A percentile compares a stretch with the other conserved stretches of the same genome.
Conservation (phyloP, 169 alveolate species). For the Cystoisospora suis region DNA sequence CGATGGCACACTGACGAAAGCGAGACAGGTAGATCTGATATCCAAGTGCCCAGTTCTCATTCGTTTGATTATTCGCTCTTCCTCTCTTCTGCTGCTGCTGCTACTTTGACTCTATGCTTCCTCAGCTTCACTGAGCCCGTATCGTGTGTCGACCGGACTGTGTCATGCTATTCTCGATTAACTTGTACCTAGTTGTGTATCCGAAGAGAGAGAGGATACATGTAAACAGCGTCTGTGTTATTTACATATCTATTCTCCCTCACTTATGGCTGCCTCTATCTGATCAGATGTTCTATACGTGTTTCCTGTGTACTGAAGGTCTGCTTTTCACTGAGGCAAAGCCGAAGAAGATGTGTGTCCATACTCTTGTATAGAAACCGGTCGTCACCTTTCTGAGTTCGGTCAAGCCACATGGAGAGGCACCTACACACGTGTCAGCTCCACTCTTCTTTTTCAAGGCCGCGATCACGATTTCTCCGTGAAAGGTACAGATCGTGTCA, state of each 20-base stretch:
- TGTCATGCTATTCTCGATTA: not conserved
- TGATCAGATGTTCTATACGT: not conserved
- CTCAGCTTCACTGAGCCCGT: not conserved
- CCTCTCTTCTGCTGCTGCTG: not conserved
- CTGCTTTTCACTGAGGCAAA: not conserved
- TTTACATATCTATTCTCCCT: not conserved
- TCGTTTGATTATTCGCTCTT: not conserved
- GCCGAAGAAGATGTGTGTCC: no score
- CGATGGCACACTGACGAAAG: conserved; percentile 91
- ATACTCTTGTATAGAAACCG: no score
- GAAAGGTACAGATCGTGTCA: no score
- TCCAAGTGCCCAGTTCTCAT: not conserved
- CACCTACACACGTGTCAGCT: no score
- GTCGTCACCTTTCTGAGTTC: no score
- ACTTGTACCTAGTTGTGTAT: not conserved
- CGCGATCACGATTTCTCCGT: no score
- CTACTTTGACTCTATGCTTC: not conserved
- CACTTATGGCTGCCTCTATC: not conserved
- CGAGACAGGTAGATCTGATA: conserved; percentile 70
- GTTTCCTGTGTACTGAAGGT: not conserved
- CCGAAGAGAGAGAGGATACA: no score
- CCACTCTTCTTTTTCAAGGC: no score
- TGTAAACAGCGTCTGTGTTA: no score
- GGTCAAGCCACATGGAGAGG: no score
- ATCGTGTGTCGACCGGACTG: not conserved